phyloP scores from a whole-genome alignment of 805 yeast genomes.

The Ogataea methylovora region DNA sequence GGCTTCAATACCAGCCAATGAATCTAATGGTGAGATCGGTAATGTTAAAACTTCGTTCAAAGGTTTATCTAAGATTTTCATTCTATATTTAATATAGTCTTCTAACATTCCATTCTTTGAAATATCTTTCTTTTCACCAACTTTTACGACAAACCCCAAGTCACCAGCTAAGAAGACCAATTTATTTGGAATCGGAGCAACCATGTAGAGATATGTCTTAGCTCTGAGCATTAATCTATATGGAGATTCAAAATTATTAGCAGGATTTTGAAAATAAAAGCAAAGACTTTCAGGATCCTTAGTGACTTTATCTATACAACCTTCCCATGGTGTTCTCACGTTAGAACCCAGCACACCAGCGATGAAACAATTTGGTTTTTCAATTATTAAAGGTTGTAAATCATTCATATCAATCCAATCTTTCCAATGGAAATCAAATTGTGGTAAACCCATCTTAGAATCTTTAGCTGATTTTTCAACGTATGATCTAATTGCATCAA shows the following conservation, averaged over 20 bases:
- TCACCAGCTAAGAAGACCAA: slow-evolving; percentile 35
- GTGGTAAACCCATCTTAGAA: slow-evolving; percentile 25
- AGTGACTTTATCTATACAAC: slow-evolving; percentile 26
- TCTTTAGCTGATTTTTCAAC: slow-evolving; percentile 14
- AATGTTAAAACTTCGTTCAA: slow-evolving; percentile 17
- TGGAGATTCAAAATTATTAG: slow-evolving; percentile 27
- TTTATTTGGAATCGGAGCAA: slow-evolving; percentile 37
- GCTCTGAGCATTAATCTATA: slow-evolving; percentile 30
- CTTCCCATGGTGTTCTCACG: slow-evolving; percentile 33
- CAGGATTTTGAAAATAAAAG: slow-evolving; percentile 19
- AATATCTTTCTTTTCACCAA: slow-evolving; percentile 22
- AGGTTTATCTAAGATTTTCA: slow-evolving; percentile 12
- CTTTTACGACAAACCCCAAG: slow-evolving; percentile 29
- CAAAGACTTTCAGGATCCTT: slow-evolving; percentile 11
- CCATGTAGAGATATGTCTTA: slow-evolving; percentile 34
- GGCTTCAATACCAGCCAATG: slow-evolving; percentile 19
- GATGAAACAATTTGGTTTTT: slow-evolving; percentile 35
- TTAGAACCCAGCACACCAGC: slow-evolving; percentile 37
- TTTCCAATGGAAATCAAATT: slow-evolving; percentile 42
- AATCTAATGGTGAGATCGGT: slow-evolving; percentile 21
- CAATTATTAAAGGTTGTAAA: slow-evolving; percentile 28
- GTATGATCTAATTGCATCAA: slow-evolving; percentile 25
- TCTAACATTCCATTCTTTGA: slow-evolving; percentile 27
- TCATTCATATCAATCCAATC: slow-evolving; percentile 46
- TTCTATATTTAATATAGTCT: slow-evolving; percentile 23